These are phyloP conservation scores for Entomophthora muscae DNA, from an alignment of 371 early-diverging fungal species.

Conservation along the genomic window DNA sequence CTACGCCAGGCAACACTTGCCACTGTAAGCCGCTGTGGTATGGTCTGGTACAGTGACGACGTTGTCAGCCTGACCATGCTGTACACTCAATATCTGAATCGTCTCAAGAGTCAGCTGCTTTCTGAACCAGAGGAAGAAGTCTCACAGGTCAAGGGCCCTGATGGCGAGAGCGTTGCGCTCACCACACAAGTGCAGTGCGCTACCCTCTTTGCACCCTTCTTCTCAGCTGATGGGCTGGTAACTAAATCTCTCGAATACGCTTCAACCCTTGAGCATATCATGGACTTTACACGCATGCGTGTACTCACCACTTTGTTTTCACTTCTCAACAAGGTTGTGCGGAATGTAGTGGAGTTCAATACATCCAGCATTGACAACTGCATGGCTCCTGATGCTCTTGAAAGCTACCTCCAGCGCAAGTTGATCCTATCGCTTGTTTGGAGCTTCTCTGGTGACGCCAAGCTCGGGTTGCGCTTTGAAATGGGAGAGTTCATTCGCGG, in stretches of 20 bases:
- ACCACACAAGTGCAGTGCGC: constrained; percentile 59
- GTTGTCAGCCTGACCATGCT: constrained; percentile 72
- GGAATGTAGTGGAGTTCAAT: constrained; percentile 76
- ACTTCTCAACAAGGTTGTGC: constrained; percentile 70
- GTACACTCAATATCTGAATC: constrained; percentile 63
- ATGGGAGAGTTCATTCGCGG: constrained; percentile 71
- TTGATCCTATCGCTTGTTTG: constrained; percentile 73
- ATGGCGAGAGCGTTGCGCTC: constrained; percentile 26
- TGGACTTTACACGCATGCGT: constrained; percentile 88
- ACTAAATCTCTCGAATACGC: constrained; percentile 52
- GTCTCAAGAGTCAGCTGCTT: constrained; percentile 26
- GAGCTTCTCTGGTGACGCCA: constrained; percentile 89
- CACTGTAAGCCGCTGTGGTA: constrained; percentile 97
- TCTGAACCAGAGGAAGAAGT: constrained; percentile 60
- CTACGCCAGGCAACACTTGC: constrained; percentile 93
- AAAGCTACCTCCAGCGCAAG: constrained; percentile 61
- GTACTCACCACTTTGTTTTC: constrained; percentile 77
- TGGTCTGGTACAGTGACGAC: constrained; percentile 96
- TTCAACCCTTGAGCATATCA: constrained; percentile 67
- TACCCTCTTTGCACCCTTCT: constrained; percentile 43
- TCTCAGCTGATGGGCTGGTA: constrained; percentile 58
- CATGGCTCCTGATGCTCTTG: constrained; percentile 53
- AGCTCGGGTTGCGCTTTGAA: constrained; percentile 47
- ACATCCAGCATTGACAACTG: constrained; percentile 82
- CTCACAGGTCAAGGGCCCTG: constrained; percentile 46